Conservation (phyloP, 1,139 yeast species). For the Ashbya aceris region DNA sequence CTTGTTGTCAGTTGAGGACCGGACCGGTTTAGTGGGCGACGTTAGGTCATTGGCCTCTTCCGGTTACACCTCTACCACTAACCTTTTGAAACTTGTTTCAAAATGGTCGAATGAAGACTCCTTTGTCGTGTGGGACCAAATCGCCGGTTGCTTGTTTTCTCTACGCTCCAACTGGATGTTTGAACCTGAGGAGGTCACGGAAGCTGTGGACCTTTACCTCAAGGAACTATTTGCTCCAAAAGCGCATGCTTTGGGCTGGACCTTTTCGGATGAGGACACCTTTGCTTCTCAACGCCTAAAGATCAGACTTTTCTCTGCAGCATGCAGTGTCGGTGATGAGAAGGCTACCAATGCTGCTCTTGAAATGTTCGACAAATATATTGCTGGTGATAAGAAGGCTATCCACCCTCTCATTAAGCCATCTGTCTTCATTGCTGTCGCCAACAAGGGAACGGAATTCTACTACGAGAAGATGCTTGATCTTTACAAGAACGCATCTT, state of each 20-base stretch:
- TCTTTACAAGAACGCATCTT: conserved; percentile 56
- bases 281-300: conserved; percentile 71
- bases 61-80: conserved; percentile 62
- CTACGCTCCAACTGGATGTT: conserved; percentile 61
- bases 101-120: conserved; percentile 61
- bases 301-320: conserved; percentile 59
- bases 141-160: conserved; percentile 44
- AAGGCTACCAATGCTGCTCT: conserved; percentile 46
- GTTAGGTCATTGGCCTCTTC: conserved; percentile 64
- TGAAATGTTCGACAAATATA: conserved; percentile 48
- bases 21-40: conserved; percentile 81
- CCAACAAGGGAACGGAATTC: conserved; percentile 53
- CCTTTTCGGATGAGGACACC: conserved; percentile 50
- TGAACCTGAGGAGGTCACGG: conserved; percentile 48
- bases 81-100: conserved; percentile 53
- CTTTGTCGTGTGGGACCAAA: conserved; percentile 74
- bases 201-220: conserved; percentile 51
- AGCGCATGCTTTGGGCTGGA: conserved; percentile 60
- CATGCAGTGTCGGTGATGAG: conserved; percentile 52
- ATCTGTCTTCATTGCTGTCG: conserved; percentile 58
- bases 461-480: conserved; percentile 56
- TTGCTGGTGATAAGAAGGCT: conserved; percentile 55
- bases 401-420: conserved; percentile 76
- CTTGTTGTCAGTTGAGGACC: conserved; percentile 66
- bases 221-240: conserved; percentile 53